Evolutionary conservation across 2,329 filamentous ascomycete species (phyloP).

Genomic region (Colletotrichum sp.): DNA sequence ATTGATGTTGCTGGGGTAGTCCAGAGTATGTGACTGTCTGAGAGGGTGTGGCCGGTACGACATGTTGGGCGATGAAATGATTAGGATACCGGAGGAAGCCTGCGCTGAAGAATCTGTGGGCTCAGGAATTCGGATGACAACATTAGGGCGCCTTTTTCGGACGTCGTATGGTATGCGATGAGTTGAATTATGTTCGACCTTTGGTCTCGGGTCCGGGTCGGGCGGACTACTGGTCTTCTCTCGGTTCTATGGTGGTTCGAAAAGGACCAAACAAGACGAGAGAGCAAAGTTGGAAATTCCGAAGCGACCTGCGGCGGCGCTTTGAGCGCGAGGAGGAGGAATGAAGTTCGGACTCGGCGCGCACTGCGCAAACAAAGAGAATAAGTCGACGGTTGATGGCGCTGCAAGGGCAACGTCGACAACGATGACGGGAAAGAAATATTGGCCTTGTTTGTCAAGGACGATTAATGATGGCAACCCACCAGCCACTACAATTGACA

Average conservation of each 20-base stretch:
- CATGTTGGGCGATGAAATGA: conserved; percentile 42
- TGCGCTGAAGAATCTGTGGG: conserved; percentile 25
- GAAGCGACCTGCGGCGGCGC: not conserved
- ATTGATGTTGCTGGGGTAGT: conserved; percentile 49
- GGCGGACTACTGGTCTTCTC: not conserved
- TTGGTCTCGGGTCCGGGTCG: not conserved
- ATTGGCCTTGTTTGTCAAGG: not conserved
- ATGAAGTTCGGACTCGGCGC: conserved; percentile 5
- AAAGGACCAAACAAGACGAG: not conserved
- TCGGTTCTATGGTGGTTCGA: not conserved
- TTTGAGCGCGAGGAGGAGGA: not conserved
- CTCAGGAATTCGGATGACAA: conserved; percentile 28
- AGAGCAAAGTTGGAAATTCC: not conserved
- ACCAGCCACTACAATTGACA: conserved; percentile 14
- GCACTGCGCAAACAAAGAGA: conserved; percentile 17
- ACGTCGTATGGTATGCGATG: conserved; percentile 4
- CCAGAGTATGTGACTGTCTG: conserved; percentile 59
- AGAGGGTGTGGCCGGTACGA: conserved; percentile 64
- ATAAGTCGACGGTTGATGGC: not conserved
- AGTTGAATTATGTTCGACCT: conserved; percentile 7
- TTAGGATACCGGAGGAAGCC: conserved; percentile 24
- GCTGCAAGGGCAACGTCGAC: not conserved
- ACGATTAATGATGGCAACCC: not conserved
- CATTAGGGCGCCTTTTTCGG: conserved; percentile 27
- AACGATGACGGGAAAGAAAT: conserved; percentile 2